phyloP scores from a whole-genome alignment of 495 filamentous ascomycete genomes.

The Letharia lupina region DNA sequence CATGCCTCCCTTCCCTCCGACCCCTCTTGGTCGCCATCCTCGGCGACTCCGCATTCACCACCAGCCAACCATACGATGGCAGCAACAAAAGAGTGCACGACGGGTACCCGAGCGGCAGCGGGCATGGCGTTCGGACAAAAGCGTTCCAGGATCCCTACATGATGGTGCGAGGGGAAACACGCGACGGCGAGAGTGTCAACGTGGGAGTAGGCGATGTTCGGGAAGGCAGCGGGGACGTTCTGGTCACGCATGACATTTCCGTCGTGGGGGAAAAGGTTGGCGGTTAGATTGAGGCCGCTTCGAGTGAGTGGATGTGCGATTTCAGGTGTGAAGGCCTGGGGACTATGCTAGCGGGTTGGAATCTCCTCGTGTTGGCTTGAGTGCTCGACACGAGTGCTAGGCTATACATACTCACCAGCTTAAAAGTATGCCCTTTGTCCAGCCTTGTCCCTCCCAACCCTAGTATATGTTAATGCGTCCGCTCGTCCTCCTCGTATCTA shows the following conservation, averaged over 20 bases:
- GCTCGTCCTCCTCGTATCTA: no score
- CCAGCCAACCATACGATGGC: not conserved
- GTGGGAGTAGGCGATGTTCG: not conserved
- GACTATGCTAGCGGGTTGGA: no score
- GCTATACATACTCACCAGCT: no score
- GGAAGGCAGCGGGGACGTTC: not conserved
- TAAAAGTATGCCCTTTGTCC: no score
- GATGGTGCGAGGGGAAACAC: not conserved
- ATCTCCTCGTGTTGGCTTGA: no score
- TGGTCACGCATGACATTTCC: conserved; percentile 3
- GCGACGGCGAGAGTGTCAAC: no score
- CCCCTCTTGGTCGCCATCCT: conserved; percentile 6
- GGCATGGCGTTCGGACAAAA: not conserved
- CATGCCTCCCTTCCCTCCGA: conserved; percentile 10
- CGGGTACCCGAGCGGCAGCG: not conserved
- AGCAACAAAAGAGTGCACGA: not conserved
- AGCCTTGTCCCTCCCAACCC: no score
- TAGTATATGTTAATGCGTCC: no score
- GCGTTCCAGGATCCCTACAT: not conserved
- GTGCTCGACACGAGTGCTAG: no score
- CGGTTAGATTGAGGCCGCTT: no score
- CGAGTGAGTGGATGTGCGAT: no score
- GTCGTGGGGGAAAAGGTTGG: not conserved
- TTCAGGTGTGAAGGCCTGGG: no score
- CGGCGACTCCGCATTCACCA: not conserved